Conservation (phyloP, 148 eudicot genomes). For the Vaccinium vitisidaea region DNA sequence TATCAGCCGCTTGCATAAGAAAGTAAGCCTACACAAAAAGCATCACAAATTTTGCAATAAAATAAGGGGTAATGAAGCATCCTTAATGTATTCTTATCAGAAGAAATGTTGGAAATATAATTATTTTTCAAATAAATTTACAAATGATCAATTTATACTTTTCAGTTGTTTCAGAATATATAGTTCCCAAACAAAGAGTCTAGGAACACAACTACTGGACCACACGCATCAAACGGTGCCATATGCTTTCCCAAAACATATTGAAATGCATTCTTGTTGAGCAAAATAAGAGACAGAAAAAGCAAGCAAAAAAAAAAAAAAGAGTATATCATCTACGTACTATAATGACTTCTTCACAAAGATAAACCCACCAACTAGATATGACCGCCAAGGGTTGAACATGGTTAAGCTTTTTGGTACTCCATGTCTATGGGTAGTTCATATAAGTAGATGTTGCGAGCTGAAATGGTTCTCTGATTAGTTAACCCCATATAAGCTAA, state of each 20-base stretch:
- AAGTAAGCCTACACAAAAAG: slow-evolving; percentile 18
- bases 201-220: not conserved
- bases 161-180: not conserved
- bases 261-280: not conserved
- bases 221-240: not conserved
- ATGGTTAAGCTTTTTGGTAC: not conserved
- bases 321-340: not conserved
- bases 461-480: not conserved
- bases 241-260: not conserved
- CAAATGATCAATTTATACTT: not conserved
- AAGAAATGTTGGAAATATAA: not conserved
- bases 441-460: not conserved
- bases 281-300: not conserved
- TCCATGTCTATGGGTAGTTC: slow-evolving; percentile 6
- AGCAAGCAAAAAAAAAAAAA: not conserved
- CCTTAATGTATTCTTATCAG: not conserved
- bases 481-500: not conserved
- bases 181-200: not conserved
- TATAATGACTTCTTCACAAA: not conserved
- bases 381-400: not conserved
- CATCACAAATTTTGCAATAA: not conserved
- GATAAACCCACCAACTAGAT: slow-evolving; percentile 8
- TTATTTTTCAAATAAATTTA: not conserved
- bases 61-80: slow-evolving; percentile 3
- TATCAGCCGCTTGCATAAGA: slow-evolving; percentile 22